Percentiles rank a stretch among this genome's conserved stretches.
phyloP scores from a whole-genome alignment of 352 stramenopile genomes.

The Phytopythium litorale region DNA sequence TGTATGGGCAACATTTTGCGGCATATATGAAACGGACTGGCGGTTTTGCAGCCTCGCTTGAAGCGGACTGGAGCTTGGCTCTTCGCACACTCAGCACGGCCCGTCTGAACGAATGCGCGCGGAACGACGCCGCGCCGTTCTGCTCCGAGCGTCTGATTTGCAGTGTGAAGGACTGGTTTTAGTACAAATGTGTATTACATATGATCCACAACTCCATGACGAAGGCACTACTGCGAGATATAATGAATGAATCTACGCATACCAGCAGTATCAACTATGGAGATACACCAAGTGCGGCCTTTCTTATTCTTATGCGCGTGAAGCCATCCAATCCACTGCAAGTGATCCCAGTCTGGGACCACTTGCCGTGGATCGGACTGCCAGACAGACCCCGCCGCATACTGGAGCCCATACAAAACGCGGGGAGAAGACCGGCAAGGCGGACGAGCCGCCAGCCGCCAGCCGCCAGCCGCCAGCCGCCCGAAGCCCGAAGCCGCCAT shows the following conservation, averaged over 20 bases:
- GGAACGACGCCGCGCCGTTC: slow-evolving; percentile 2
- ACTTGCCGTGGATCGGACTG: not conserved
- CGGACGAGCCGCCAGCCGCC: not conserved
- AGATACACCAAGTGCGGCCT: not conserved
- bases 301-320: not conserved
- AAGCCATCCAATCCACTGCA: slow-evolving; percentile 1
- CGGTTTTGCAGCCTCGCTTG: not conserved
- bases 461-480: not conserved
- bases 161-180: not conserved
- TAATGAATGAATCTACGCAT: too few relatives aligned
- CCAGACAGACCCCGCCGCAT: not conserved
- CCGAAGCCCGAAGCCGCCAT: not conserved
- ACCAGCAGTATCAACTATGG: too few relatives aligned
- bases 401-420: not conserved
- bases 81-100: not conserved
- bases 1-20: too few relatives aligned
- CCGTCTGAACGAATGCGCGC: slow-evolving; percentile 5
- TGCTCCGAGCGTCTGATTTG: not conserved
- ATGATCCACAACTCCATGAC: too few relatives aligned
- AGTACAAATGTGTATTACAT: too few relatives aligned
- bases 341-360: not conserved
- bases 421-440: not conserved
- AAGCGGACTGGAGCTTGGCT: not conserved
- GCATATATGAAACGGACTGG: too few relatives aligned
- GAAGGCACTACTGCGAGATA: too few relatives aligned